Percentiles rank a stretch among this genome's conserved stretches.
These are phyloP conservation scores for Talaromyces liani DNA, from an alignment of 495 filamentous ascomycete species.

Conservation along the genomic window DNA sequence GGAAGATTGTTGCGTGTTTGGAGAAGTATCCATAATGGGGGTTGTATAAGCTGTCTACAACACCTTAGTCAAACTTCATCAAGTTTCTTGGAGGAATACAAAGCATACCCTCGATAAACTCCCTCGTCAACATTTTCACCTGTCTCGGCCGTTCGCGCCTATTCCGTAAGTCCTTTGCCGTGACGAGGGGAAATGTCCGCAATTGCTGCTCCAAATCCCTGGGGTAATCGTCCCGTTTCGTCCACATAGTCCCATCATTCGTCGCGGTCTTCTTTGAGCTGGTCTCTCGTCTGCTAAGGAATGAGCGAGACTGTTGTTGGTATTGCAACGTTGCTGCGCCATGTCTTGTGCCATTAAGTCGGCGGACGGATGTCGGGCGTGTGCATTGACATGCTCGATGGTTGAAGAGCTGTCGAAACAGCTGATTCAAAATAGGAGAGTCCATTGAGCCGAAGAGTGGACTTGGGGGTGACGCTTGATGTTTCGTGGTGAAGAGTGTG, in stretches of 20 bases:
- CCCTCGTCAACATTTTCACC: constrained; percentile 93
- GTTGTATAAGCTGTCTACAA: constrained; percentile 88
- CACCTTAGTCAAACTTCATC: neutral
- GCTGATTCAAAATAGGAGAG: constrained; percentile 63
- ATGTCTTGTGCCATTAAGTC: neutral
- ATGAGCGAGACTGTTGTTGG: constrained; percentile 31
- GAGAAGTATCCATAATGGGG: constrained; percentile 97
- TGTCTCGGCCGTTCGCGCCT: constrained; percentile 69
- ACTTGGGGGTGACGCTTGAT: neutral
- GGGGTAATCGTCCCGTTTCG: constrained; percentile 67
- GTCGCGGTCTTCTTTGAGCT: constrained; percentile 22
- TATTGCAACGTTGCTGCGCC: neutral
- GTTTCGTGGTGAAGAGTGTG: neutral
- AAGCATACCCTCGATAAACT: constrained; percentile 85
- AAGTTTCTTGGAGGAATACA: neutral
- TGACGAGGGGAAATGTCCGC: constrained; percentile 72
- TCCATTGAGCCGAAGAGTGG: constrained; percentile 54
- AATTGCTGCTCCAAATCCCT: constrained; percentile 74
- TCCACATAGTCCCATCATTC: constrained; percentile 52
- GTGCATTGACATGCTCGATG: constrained; percentile 56
- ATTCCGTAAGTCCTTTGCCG: constrained; percentile 63
- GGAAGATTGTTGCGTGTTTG: constrained; percentile 95
- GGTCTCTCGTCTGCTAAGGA: constrained; percentile 29
- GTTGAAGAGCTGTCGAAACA: constrained; percentile 78
- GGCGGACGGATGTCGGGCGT: constrained; percentile 7